Percentiles rank a stretch among this genome's conserved stretches.
These are phyloP conservation scores for Apiospora koreana DNA, from an alignment of 2,329 filamentous ascomycete genomes.

Conservation along the genomic window DNA sequence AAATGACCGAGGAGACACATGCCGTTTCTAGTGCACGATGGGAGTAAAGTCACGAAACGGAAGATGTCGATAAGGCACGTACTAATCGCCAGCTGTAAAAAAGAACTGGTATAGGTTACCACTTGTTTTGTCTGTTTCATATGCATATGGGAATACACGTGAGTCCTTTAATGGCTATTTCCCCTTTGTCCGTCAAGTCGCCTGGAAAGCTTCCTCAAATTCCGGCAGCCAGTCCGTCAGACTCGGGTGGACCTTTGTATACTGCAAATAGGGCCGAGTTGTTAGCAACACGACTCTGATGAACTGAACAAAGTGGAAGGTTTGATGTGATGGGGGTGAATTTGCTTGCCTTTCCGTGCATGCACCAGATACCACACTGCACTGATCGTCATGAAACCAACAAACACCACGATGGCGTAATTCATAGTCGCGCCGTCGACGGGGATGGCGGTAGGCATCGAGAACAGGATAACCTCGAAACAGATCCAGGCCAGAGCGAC, in stretches of 20 bases:
- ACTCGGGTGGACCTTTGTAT: slow-evolving; percentile 31
- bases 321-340: neutral
- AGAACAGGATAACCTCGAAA: slow-evolving; percentile 56
- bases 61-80: too few relatives aligned
- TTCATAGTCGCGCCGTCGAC: slow-evolving; percentile 37
- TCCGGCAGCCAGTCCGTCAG: slow-evolving; percentile 27
- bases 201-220: neutral
- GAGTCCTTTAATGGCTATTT: too few relatives aligned
- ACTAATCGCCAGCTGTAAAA: too few relatives aligned
- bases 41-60: too few relatives aligned
- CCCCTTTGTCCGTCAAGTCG: too few relatives aligned
- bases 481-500: slow-evolving; percentile 51
- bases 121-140: too few relatives aligned
- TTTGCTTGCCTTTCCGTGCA: slow-evolving; percentile 50
- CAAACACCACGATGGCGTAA: slow-evolving; percentile 59
- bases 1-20: too few relatives aligned
- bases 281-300: neutral
- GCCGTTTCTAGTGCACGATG: too few relatives aligned
- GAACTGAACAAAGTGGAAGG: neutral
- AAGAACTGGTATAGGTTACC: too few relatives aligned
- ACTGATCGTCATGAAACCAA: slow-evolving; percentile 34
- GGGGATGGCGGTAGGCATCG: slow-evolving; percentile 34
- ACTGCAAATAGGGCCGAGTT: slow-evolving; percentile 19
- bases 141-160: too few relatives aligned
- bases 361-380: slow-evolving; percentile 52